Percentiles rank a stretch among this genome's conserved stretches.
Evolutionary conservation across 495 filamentous ascomycete genomes (phyloP).

Genomic region (Collariella sp.): DNA sequence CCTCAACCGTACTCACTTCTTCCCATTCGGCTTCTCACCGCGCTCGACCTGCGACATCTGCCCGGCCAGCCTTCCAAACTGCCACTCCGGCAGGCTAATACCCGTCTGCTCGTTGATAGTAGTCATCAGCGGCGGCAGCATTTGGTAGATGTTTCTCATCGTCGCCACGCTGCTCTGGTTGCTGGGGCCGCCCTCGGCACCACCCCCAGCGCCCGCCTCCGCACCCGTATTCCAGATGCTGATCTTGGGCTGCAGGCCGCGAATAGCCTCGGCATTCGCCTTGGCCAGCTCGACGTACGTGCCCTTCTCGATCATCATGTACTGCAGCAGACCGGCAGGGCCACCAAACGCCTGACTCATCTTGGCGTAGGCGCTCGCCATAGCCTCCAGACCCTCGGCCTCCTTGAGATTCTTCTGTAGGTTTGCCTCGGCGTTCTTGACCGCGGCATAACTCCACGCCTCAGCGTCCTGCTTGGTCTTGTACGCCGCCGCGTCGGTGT

Average conservation of each 20-base stretch:
- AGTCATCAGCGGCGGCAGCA: constrained; percentile 64
- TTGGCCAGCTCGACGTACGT: constrained; percentile 57
- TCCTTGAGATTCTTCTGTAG: constrained; percentile 57
- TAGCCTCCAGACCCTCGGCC: constrained; percentile 63
- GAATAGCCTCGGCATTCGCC: constrained; percentile 61
- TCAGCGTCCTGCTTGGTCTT: constrained; percentile 34
- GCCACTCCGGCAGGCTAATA: constrained; percentile 65
- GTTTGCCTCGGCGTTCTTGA: constrained; percentile 55
- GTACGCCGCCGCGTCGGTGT: constrained; percentile 40
- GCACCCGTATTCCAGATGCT: constrained; percentile 75
- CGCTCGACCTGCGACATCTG: constrained; percentile 22
- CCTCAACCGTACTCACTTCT: constrained; percentile 2
- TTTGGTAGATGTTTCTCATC: constrained; percentile 58
- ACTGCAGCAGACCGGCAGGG: constrained; percentile 63
- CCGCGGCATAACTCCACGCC: constrained; percentile 33
- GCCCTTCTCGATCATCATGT: constrained; percentile 67
- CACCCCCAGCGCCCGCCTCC: constrained; percentile 29
- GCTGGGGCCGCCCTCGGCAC: constrained; percentile 23
- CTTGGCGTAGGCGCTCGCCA: constrained; percentile 66
- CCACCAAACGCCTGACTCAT: constrained; percentile 65
- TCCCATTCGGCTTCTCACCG: constrained; percentile 11
- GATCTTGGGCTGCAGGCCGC: constrained; percentile 78
- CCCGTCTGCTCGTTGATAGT: constrained; percentile 83
- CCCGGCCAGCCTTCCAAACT: constrained; percentile 42
- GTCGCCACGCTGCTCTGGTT: constrained; percentile 30